A percentile compares a stretch with the other conserved stretches of the same genome.
phyloP scores from a whole-genome alignment of 371 early-diverging fungal species.

The Mortierella sp. region DNA sequence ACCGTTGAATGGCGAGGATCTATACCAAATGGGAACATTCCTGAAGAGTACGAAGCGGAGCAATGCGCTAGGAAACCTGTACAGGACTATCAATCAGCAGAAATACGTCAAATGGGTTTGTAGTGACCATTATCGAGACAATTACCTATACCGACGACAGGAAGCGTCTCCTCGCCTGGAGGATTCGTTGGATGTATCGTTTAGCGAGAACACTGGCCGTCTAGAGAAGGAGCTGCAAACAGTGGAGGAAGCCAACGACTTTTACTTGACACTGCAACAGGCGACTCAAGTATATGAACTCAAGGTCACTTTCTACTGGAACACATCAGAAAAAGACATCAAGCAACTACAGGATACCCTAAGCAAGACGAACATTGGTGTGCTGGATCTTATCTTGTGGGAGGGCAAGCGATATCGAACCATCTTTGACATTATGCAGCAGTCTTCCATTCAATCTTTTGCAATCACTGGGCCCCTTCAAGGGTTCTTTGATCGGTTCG shows the following conservation, averaged over 20 bases:
- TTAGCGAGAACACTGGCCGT: no score
- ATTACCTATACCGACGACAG: neutral
- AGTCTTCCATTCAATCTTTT: no score
- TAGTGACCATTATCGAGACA: conserved; percentile 19
- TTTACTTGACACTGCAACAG: conserved; percentile 13
- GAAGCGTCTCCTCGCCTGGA: no score
- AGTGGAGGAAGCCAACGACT: neutral
- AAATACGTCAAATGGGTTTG: conserved; percentile 33
- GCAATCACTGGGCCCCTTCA: no score
- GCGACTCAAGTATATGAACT: conserved; percentile 15
- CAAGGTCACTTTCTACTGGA: conserved; percentile 13
- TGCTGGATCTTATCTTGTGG: conserved; percentile 2
- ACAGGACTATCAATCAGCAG: conserved; percentile 6
- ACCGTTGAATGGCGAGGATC: conserved; percentile 1
- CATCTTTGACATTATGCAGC: conserved; percentile 10
- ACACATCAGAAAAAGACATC: neutral
- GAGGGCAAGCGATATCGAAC: conserved; percentile 5
- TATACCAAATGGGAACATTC: conserved; percentile 7
- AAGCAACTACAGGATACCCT: conserved; percentile 20
- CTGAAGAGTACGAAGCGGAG: conserved; percentile 8
- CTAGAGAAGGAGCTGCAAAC: no score
- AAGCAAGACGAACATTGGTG: conserved; percentile 1
- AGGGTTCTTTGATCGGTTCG: no score
- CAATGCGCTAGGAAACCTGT: conserved; percentile 11
- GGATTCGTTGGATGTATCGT: neutral